Conservation (phyloP, 225 moss, liverwort and hornwort species). For the Bryoerythrophyllum caledonicum region DNA sequence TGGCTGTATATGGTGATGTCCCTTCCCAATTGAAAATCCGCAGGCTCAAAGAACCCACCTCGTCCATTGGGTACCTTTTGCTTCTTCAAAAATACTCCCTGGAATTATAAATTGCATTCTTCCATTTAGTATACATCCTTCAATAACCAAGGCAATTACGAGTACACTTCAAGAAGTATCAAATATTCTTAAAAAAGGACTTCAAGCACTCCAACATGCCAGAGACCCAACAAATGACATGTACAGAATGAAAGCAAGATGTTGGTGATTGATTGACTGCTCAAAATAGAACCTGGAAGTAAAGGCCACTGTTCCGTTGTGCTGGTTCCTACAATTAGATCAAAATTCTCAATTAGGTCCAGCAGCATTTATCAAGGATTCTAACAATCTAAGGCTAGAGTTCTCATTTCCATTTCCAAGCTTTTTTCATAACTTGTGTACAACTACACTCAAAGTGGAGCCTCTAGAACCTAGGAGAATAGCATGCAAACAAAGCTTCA, state of each 20-base stretch:
- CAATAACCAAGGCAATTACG: too few species aligned
- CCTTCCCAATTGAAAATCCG: conserved; percentile 72
- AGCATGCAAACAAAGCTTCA: not conserved
- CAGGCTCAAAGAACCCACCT: conserved; percentile 61
- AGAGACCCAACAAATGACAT: not conserved
- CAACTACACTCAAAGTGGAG: not conserved
- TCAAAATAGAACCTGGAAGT: conserved; percentile 29
- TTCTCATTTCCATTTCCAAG: not conserved
- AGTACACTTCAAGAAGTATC: not conserved
- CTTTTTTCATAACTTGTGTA: not conserved
- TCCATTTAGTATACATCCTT: not conserved
- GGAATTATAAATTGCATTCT: not conserved
- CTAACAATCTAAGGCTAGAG: not conserved
- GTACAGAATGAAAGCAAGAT: not conserved
- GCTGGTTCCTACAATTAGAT: conserved; percentile 69
- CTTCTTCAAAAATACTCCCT: conserved; percentile 95
- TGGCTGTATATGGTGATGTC: conserved; percentile 86
- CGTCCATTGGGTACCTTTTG: conserved; percentile 82
- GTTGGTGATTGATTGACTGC: not conserved
- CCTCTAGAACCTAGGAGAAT: not conserved
- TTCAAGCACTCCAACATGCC: not conserved
- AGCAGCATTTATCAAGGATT: not conserved
- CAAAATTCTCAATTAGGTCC: not conserved
- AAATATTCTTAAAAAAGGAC: not conserved
- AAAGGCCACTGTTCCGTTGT: conserved; percentile 85